A percentile compares a stretch with the other conserved stretches of the same genome.
phyloP scores from a whole-genome alignment of 306 rosid species.

The Acacia melanoxylon region DNA sequence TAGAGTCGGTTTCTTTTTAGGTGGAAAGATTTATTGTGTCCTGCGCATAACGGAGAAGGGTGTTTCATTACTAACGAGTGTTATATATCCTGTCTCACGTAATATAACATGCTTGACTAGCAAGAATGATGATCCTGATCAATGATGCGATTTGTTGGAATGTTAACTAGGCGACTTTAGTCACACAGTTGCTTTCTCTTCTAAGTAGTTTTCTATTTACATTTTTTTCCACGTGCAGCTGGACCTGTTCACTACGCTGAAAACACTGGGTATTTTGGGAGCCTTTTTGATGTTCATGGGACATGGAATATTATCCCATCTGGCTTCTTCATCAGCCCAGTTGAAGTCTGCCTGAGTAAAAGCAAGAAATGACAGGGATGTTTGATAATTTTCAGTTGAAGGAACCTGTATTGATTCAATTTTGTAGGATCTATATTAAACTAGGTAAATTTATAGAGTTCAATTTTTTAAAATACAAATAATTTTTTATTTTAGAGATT shows the following conservation, averaged over 20 bases:
- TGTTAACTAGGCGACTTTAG: background rate
- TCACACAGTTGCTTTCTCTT: background rate
- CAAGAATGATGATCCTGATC: background rate
- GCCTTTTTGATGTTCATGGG: slow-evolving; percentile 74
- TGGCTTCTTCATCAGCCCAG: slow-evolving; percentile 79
- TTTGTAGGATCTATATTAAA: slow-evolving; percentile 44
- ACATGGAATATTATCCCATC: slow-evolving; percentile 81
- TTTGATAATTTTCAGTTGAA: slow-evolving; percentile 22
- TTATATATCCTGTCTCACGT: background rate
- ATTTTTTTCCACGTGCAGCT: slow-evolving; percentile 57
- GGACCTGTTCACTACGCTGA: slow-evolving; percentile 89
- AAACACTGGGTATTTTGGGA: slow-evolving; percentile 76
- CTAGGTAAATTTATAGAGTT: slow-evolving; percentile 24
- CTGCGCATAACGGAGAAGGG: background rate
- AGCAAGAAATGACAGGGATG: slow-evolving; percentile 10
- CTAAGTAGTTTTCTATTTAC: slow-evolving; percentile 9
- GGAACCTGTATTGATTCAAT: slow-evolving; percentile 37
- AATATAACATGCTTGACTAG: background rate
- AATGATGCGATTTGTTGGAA: background rate
- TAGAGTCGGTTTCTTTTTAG: slow-evolving; percentile 11
- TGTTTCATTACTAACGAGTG: background rate
- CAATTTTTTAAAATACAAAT: background rate
- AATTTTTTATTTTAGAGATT: background rate
- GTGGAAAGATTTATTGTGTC: background rate
- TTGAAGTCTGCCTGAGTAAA: slow-evolving; percentile 81